phyloP scores from a whole-genome alignment of 2,329 filamentous ascomycete species.

The Diaporthe helianthi region DNA sequence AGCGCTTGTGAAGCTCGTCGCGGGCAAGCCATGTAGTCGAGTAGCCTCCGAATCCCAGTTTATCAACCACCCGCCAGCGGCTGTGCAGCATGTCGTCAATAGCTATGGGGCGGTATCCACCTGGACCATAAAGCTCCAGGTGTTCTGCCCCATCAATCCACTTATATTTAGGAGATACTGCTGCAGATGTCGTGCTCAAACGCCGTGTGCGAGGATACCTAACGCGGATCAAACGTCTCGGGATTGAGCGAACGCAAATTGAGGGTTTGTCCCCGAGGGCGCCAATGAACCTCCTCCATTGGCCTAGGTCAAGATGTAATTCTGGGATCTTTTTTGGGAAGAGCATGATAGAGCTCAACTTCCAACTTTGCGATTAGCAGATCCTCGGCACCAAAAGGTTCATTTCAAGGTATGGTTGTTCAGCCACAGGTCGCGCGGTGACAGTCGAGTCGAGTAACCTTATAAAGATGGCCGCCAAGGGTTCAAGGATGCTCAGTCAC shows the following conservation, averaged over 20 bases:
- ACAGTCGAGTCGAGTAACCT: too few relatives aligned
- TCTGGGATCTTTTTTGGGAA: too few relatives aligned
- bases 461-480: too few relatives aligned
- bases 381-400: too few relatives aligned
- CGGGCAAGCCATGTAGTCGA: slow-evolving; percentile 21
- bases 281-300: too few relatives aligned
- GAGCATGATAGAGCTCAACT: too few relatives aligned
- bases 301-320: too few relatives aligned
- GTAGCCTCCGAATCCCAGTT: slow-evolving; percentile 3
- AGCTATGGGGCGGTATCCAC: not conserved
- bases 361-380: too few relatives aligned
- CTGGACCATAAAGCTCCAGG: not conserved
- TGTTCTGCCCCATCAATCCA: slow-evolving; percentile 11
- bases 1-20: slow-evolving; percentile 32
- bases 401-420: too few relatives aligned
- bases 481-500: too few relatives aligned
- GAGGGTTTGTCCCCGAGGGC: too few relatives aligned
- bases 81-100: not conserved
- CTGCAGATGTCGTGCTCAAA: not conserved
- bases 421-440: too few relatives aligned
- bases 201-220: not conserved
- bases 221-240: not conserved
- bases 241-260: not conserved
- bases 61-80: slow-evolving; percentile 14
- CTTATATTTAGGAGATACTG: not conserved